Evolutionary conservation across 1,139 yeast species (phyloP), one percentile per base, ranked within the genome.

Genomic region (Taphrina flavorubra): DNA sequence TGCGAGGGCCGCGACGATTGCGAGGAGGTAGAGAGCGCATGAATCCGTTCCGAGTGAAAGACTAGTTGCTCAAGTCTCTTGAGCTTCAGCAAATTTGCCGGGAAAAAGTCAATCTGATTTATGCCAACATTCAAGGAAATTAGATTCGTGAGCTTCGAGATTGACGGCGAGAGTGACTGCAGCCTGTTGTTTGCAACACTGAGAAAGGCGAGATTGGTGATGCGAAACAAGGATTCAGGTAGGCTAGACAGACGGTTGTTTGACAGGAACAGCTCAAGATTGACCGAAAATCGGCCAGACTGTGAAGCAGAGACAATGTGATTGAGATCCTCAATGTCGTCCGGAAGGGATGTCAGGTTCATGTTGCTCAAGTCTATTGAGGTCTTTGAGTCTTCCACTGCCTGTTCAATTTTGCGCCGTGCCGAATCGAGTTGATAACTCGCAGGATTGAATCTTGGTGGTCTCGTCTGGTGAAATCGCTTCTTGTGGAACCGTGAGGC

Each of bases 81-180:
- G 18, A 63, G 61, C 20, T 53, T 55, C 25, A 63, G 46, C 3
- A 63, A 56, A 20, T 47, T 42, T 6, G 67, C 67, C n/a, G 67
- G 67, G n/a, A 63, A 47, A 37, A 55, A 63, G 40, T 63, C 67
- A 37, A 63, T 63, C 47, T 63, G 67, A 39, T 63, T 63, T 39
- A 63, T 51, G 14, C 67, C 67, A 10, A 63, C 61, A 34, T 63
- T 63, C 47, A 63, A 56, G n/a, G 67, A 63, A 44, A 63, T 57
- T 6, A 63, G 61, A 20, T 63, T 63, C 47, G 16, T 44, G 56
- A 63, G 67, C 37, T 63, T 63, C 10, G 61, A 46, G 36, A 63
- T 63, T 11, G 61, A 53, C 11, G 61, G 59, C 14, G 67, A 55
- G 13, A 63, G 67, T 6, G 46, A 25, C 42, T 55, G 51, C 18